Evolutionary conservation across 2,329 filamentous ascomycete genomes (phyloP), one percentile per base, ranked within the genome.

Genomic region (Grosmannia penicillata): DNA sequence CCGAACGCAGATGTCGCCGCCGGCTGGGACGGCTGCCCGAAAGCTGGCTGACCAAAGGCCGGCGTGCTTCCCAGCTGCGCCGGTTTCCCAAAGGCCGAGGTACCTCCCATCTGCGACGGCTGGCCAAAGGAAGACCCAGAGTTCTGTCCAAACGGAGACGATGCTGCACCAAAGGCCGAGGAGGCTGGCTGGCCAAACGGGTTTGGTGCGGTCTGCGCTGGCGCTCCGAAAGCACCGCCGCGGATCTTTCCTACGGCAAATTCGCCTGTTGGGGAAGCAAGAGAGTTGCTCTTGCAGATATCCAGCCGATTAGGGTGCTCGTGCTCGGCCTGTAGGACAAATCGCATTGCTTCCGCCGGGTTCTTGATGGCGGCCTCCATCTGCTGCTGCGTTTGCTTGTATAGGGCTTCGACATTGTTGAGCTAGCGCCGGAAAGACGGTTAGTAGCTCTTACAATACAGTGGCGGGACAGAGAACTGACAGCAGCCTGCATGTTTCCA

Each of bases 271-370:
- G 61, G 59, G 8, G 56, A 56, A n/a, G 61, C 56, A 1, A 52
- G 46, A 27, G 55, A 62, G 33, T 58, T 59, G 45, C 65, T 58
- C 39, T 65, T 60, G 54, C 70, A 72, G 17, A 78, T 64, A 46
- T 87, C 81, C 37, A 70, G 61, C 29, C 84, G 70, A 51, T 91
- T 93, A 1, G 83, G 83, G 49, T 85, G 82, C 29, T 75, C 71
- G 38, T 82, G 75, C 38, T 70, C 72, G 18, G 70, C 73, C 6
- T 74, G 68, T 9, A 78, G 51, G 13, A 91, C 61, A 51, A 78
- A 91, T 39, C 75, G 68, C 32, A 82, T 66, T 1, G 87, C 86
- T 3, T 77, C 82, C 43, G 79, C 68, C 9, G 82, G 55, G 49
- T 93, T 78, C 43, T 64, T 70, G 1, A 84, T 53, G 1, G 78